phyloP scores from a whole-genome alignment of 768 basidiomycete genomes.

The Agrocybe praecox region DNA sequence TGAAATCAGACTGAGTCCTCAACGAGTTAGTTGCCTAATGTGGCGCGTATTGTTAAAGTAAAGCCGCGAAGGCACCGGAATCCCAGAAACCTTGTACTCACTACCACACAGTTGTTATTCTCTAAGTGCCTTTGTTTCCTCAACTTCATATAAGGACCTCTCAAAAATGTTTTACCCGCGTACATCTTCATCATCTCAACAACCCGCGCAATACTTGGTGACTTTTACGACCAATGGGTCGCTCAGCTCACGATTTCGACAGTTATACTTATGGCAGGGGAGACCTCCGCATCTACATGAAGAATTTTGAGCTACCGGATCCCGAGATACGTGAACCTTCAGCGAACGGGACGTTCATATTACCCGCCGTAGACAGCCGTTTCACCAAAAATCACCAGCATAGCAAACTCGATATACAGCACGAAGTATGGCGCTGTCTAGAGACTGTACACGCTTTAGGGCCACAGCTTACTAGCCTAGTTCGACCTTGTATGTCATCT shows the following conservation, averaged over 20 bases:
- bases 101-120: neutral
- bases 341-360: conserved; percentile 28
- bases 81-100: neutral
- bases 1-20: neutral
- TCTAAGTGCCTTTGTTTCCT: neutral
- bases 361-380: conserved; percentile 22
- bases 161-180: neutral
- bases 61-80: neutral
- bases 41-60: conserved; percentile 6
- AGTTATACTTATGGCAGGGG: conserved; percentile 38
- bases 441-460: conserved; percentile 40
- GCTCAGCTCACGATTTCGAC: conserved; percentile 24
- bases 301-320: conserved; percentile 45
- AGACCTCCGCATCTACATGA: conserved; percentile 50
- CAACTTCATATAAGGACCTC: neutral
- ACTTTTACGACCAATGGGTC: conserved; percentile 10
- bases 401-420: conserved; percentile 37
- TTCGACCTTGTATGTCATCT: neutral
- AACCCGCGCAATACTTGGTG: neutral
- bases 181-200: neutral
- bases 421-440: conserved; percentile 54
- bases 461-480: neutral
- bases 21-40: conserved; percentile 8
- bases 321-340: conserved; percentile 20
- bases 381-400: conserved; percentile 51